Evolutionary conservation across 2,329 filamentous ascomycete genomes (phyloP).

Genomic region (Monosporascus sp.): DNA sequence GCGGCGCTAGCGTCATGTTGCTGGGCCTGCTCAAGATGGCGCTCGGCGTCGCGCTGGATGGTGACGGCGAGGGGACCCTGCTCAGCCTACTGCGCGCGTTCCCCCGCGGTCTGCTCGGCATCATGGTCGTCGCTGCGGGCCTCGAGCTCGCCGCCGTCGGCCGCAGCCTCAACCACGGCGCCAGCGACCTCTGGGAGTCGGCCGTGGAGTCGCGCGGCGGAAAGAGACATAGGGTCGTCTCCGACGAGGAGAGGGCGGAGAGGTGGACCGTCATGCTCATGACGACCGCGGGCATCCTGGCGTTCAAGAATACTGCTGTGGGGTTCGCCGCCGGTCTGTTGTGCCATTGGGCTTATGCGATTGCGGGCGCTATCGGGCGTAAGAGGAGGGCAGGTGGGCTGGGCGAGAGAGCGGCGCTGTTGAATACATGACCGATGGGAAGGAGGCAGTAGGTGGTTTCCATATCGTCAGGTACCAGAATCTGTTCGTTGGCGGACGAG

Average conservation of each 20-base stretch:
- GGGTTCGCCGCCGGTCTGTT: conserved; percentile 79
- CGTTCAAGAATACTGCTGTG: conserved; percentile 84
- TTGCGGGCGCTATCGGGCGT: conserved; percentile 33
- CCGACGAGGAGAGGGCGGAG: conserved; percentile 64
- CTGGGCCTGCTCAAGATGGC: conserved; percentile 71
- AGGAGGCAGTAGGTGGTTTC: neutral
- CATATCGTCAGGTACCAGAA: no score
- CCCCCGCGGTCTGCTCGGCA: conserved; percentile 69
- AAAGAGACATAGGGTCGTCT: conserved; percentile 47
- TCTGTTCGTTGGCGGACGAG: no score
- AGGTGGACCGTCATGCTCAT: conserved; percentile 88
- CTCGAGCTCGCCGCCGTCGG: conserved; percentile 83
- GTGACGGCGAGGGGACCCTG: conserved; percentile 61
- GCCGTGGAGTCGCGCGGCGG: conserved; percentile 32
- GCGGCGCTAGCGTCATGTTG: conserved; percentile 75
- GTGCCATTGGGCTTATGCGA: conserved; percentile 65
- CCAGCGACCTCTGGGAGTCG: conserved; percentile 55
- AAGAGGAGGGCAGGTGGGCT: conserved; percentile 12
- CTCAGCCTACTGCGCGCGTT: conserved; percentile 65
- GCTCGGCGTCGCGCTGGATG: conserved; percentile 62
- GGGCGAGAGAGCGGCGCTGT: conserved; percentile 28
- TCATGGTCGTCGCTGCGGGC: conserved; percentile 88
- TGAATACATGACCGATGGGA: conserved; percentile 8
- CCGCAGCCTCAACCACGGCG: conserved; percentile 73
- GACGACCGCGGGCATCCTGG: conserved; percentile 74